Conservation (phyloP, 352 stramenopile species). For the Discostella stelligera region DNA sequence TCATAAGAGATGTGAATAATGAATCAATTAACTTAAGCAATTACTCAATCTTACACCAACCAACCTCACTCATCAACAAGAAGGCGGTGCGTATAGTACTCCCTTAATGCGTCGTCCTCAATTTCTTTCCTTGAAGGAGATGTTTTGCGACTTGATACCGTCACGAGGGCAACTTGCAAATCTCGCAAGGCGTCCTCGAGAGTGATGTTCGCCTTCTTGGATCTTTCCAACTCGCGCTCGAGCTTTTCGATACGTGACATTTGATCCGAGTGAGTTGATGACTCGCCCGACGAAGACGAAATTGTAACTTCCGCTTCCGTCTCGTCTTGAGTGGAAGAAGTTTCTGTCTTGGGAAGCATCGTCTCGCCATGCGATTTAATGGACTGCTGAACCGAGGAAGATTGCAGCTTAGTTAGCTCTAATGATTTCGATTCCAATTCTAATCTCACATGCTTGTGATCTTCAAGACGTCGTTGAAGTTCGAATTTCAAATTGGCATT, state of each 20-base stretch:
- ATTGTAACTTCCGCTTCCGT: constrained; percentile 8
- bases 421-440: constrained; percentile 25
- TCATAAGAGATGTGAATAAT: constrained; percentile 1
- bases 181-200: constrained; percentile 16
- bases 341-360: constrained; percentile 1
- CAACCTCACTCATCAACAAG: not conserved
- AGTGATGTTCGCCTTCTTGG: constrained; percentile 13
- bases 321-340: constrained; percentile 7
- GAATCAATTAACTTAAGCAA: not conserved
- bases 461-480: constrained; percentile 13
- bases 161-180: constrained; percentile 6
- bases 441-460: constrained; percentile 15
- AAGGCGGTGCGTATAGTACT: constrained; percentile 16
- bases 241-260: constrained; percentile 7
- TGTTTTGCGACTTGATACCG: constrained; percentile 7
- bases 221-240: constrained; percentile 16
- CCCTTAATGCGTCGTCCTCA: constrained; percentile 25
- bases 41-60: not conserved
- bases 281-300: constrained; percentile 11
- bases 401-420: constrained; percentile 17
- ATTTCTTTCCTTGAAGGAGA: constrained; percentile 14
- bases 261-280: not conserved
- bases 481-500: constrained; percentile 22
- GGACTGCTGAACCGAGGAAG: constrained; percentile 1
- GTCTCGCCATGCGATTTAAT: not conserved